Evolutionary conservation across 75 land plant genomes (phyloP).

Genomic region (Sequoia sempervirens): DNA sequence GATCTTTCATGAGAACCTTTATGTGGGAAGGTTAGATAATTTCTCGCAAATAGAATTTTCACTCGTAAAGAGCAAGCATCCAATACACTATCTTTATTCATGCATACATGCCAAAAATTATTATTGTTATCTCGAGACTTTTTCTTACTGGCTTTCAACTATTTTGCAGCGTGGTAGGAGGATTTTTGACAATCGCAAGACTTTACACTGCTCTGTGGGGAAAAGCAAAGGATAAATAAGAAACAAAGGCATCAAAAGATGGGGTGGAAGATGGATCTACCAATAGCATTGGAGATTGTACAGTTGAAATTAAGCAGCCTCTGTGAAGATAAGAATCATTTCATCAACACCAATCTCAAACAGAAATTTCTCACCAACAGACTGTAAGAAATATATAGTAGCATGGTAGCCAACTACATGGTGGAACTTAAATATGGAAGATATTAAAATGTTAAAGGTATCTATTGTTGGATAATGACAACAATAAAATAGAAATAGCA

Average conservation of each 20-base stretch:
- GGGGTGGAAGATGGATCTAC: background rate
- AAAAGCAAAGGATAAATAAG: background rate
- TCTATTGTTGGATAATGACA: no score
- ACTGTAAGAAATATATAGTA: no score
- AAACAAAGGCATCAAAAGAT: background rate
- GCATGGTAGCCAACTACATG: no score
- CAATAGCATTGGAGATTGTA: background rate
- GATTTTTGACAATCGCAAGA: background rate
- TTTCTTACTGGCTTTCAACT: background rate
- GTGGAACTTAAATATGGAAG: no score
- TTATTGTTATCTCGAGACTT: background rate
- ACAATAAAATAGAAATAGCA: no score
- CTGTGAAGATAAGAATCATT: background rate
- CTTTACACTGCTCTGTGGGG: background rate
- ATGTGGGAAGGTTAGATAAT: constrained; percentile 14
- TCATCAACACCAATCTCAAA: no score
- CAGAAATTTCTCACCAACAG: no score
- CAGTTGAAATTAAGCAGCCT: background rate
- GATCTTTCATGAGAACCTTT: background rate
- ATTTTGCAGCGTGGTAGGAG: background rate
- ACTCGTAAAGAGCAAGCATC: no score
- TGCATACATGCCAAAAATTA: background rate
- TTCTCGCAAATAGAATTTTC: background rate
- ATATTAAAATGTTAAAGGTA: no score
- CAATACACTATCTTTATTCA: background rate